Conservation (phyloP, 441 rosid species). For the Gossypium trilobum region DNA sequence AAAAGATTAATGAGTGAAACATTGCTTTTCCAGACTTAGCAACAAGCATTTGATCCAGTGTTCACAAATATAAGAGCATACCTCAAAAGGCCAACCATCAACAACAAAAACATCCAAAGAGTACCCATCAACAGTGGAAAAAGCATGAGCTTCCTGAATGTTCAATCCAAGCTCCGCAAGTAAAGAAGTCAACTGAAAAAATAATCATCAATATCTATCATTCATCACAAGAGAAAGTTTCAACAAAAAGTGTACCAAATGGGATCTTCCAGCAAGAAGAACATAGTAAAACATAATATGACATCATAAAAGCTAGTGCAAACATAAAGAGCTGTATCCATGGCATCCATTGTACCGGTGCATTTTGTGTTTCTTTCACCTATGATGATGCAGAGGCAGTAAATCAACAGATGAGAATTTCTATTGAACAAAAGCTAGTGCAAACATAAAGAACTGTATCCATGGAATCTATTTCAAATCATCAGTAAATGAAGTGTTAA, state of each 20-base stretch:
- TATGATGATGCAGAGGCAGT: neutral
- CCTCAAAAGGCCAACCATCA: constrained; percentile 93
- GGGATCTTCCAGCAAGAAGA: neutral
- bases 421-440: neutral
- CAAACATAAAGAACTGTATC: neutral
- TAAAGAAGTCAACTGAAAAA: constrained; percentile 63
- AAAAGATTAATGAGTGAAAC: constrained; percentile 3
- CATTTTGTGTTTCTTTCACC: no score
- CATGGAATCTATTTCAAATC: neutral
- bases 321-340: no score
- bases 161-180: constrained; percentile 84
- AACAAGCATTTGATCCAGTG: neutral
- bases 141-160: constrained; percentile 94
- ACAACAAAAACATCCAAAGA: constrained; percentile 89
- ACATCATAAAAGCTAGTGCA: neutral
- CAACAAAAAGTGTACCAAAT: neutral
- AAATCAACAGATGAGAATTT: neutral
- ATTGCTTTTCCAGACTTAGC: constrained; percentile 3
- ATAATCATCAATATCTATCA: constrained; percentile 13
- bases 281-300: neutral
- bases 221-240: constrained; percentile 6
- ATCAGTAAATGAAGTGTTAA: neutral
- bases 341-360: no score
- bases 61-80: constrained; percentile 17
- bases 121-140: constrained; percentile 78